Base-by-base conservation (phyloP, 768 basidiomycete genomes). In the Macrocybe gigantea region DNA sequence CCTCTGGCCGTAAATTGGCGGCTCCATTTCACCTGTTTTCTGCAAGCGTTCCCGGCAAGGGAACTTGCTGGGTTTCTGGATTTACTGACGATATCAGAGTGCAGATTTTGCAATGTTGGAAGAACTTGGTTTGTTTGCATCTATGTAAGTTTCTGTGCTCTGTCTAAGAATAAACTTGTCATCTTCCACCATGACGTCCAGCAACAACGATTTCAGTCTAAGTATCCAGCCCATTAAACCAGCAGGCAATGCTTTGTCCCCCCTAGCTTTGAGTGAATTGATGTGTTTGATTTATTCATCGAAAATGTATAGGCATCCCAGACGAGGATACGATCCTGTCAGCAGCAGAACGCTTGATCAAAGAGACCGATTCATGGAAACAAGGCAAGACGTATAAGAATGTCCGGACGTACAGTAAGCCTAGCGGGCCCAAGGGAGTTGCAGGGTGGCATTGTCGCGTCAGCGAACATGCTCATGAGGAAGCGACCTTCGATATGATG, bases 401-500 rank as follows among this genome's bases (percentile, higher is more conserved):
- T 3, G 83, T 89, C 55, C 74, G 79, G 58, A 83, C 82, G 7
- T 73, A 64, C 47, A 72, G 64, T 29, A 74, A 70, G 10, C 60
- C 76, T 34, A 87, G 83, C 56, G 69, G 66, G 3, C 62, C 73
- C 9, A 72, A 61, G 5, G 82, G 83, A 50, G 78, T 72, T 22
- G 79, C 82, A 33, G 62, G 73, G 2, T 90, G 87, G 86, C 75
- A 85, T 56, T 78, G 77, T 59, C 77, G 87, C 15, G 61, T 80
- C 49, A 87, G 85, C 57, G 74, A 77, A 56, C 88, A 90, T 62
- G 61, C 73, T 9, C 58, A 72, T 5, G 69, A 78, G n/a, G 84
- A 89, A 46, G 80, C 74, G 7, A 80, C 82, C 1, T 89, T 90
- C 60, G 82, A 86, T 53, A 75, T 80, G 54, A 67, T 89, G 55